Conservation (phyloP, 345 rosid genomes). For the Passiflora organensis region DNA sequence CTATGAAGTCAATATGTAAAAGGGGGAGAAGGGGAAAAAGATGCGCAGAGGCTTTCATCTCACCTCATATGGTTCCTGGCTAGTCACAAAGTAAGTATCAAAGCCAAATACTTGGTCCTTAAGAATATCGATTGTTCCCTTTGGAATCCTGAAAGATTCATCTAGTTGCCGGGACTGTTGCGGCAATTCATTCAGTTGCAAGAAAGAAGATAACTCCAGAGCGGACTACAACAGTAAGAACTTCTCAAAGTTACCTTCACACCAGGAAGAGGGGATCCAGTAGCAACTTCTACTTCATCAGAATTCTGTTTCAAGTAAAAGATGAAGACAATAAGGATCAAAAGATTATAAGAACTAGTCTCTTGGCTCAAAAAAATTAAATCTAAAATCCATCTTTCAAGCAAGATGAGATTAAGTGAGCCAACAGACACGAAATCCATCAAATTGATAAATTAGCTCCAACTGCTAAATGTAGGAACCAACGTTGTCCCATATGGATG, state of each 20-base stretch:
- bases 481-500: no score
- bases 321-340: constrained; percentile 11
- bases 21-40: not conserved
- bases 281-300: constrained; percentile 54
- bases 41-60: constrained; percentile 12
- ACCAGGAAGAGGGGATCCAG: constrained; percentile 95
- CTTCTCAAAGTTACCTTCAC: constrained; percentile 66
- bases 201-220: constrained; percentile 12
- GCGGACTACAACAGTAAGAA: constrained; percentile 16
- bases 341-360: no score
- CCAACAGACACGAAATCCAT: not conserved
- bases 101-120: constrained; percentile 94
- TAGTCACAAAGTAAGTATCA: constrained; percentile 91
- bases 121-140: constrained; percentile 72
- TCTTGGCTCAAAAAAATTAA: constrained; percentile 5
- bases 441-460: not conserved
- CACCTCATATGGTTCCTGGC: constrained; percentile 98
- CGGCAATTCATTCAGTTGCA: constrained; percentile 20
- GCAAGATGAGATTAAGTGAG: not conserved
- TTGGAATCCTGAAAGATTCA: constrained; percentile 72
- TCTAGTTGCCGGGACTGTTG: constrained; percentile 69
- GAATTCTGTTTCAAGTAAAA: constrained; percentile 48
- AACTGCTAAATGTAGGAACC: not conserved
- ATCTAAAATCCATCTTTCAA: not conserved
- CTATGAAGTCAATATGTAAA: not conserved